A percentile compares a stretch with the other conserved stretches of the same genome.
These are phyloP conservation scores for Nemania abortiva DNA, from an alignment of 2,329 filamentous ascomycete genomes.

Conservation along the genomic window DNA sequence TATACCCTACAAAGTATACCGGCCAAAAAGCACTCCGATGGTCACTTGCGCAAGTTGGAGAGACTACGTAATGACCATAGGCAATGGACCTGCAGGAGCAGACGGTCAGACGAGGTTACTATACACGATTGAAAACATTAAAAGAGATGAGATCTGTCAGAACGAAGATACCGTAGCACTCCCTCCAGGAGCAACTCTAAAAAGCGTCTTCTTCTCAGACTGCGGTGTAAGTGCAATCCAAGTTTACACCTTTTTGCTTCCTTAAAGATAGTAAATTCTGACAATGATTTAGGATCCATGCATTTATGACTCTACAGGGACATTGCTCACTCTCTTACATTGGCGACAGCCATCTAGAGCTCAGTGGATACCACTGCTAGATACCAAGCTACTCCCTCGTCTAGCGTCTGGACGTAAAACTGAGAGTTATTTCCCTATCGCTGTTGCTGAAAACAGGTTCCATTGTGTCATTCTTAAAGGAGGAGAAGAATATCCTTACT, in stretches of 20 bases:
- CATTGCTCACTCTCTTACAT: slow-evolving; percentile 86
- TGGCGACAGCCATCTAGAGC: slow-evolving; percentile 90
- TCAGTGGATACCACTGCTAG: slow-evolving; percentile 90
- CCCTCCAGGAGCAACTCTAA: slow-evolving; percentile 77
- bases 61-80: slow-evolving; percentile 96
- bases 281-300: slow-evolving; percentile 78
- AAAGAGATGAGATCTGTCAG: slow-evolving; percentile 92
- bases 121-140: slow-evolving; percentile 95
- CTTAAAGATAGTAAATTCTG: slow-evolving; percentile 32
- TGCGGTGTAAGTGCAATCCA: slow-evolving; percentile 72
- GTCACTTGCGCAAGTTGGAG: slow-evolving; percentile 95
- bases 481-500: slow-evolving; percentile 91
- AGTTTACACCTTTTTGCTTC: slow-evolving; percentile 24
- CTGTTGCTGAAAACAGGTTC: slow-evolving; percentile 90
- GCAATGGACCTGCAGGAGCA: slow-evolving; percentile 86
- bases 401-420: slow-evolving; percentile 86
- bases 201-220: slow-evolving; percentile 91
- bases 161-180: slow-evolving; percentile 93
- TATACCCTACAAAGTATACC: slow-evolving; percentile 87
- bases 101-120: slow-evolving; percentile 82
- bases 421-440: slow-evolving; percentile 95
- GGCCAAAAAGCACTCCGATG: slow-evolving; percentile 89
- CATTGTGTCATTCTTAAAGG: slow-evolving; percentile 99
- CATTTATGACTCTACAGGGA: slow-evolving; percentile 94
- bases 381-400: slow-evolving; percentile 86